Conservation (phyloP, 139 green algal species). For the Zygnema circumcarinatum region DNA sequence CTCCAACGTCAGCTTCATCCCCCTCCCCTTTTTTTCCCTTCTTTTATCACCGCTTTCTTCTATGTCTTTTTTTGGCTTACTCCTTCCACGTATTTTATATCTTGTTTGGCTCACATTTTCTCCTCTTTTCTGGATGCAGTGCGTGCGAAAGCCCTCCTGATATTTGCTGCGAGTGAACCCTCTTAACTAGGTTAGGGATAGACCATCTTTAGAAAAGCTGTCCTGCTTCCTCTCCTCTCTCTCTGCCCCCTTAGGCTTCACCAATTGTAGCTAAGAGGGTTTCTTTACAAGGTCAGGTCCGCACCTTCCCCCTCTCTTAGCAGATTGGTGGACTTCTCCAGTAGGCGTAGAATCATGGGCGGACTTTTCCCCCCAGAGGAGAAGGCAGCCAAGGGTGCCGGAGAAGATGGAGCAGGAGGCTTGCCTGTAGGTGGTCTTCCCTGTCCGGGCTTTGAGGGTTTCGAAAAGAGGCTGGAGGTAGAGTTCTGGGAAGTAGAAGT, state of each 20-base stretch:
- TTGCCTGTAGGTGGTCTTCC: constrained; percentile 7
- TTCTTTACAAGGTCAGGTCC: not conserved
- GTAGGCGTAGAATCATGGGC: not conserved
- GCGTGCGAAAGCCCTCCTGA: constrained; percentile 56
- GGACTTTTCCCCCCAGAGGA: not conserved
- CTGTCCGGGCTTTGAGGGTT: constrained; percentile 58
- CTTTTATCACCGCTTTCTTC: not conserved
- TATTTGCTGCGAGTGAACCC: constrained; percentile 27
- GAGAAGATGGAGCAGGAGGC: constrained; percentile 1
- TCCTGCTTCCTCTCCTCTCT: not conserved
- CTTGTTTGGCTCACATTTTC: constrained; percentile 16
- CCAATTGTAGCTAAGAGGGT: not conserved
- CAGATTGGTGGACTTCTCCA: not conserved
- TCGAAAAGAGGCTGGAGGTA: constrained; percentile 61
- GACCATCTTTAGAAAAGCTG: not conserved
- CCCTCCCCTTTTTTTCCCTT: not conserved
- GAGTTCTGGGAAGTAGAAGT: constrained; percentile 23
- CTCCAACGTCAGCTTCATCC: constrained; percentile 40
- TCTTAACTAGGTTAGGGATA: not conserved
- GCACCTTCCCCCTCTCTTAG: not conserved
- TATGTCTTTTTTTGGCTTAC: not conserved
- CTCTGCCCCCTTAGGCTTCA: not conserved
- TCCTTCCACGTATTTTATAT: not conserved
- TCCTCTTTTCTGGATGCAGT: constrained; percentile 17
- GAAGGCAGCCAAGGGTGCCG: not conserved